Evolutionary conservation across 345 rosid species (phyloP).

Genomic region (Populus pruinosa): DNA sequence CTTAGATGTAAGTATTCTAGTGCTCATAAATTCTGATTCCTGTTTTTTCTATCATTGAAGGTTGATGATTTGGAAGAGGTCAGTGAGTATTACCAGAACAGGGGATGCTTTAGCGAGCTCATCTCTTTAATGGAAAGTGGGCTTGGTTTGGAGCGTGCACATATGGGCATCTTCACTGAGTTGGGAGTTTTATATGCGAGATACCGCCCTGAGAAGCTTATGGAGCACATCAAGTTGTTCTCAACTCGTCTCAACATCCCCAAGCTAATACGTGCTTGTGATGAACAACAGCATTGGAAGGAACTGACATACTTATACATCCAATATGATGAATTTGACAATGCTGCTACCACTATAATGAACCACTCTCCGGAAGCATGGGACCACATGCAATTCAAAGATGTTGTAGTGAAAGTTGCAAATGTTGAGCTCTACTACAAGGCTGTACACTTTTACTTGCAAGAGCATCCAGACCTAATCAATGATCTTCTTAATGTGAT

Average conservation of each 20-base stretch:
- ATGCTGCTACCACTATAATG: conserved; percentile 97
- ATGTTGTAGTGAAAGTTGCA: conserved; percentile 83
- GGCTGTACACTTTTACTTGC: conserved; percentile 94
- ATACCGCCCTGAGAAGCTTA: conserved; percentile 88
- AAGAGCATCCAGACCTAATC: conserved; percentile 89
- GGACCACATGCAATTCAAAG: conserved; percentile 99
- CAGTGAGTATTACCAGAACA: conserved; percentile 88
- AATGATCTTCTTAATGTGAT: conserved; percentile 90
- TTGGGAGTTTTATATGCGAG: conserved; percentile 95
- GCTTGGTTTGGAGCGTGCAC: conserved; percentile 90
- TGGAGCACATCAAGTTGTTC: conserved; percentile 95
- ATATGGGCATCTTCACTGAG: conserved; percentile 97
- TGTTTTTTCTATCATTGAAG: conserved; percentile 28
- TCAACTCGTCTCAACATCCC: conserved; percentile 96
- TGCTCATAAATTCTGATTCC: background rate
- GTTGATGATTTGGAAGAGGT: conserved; percentile 97
- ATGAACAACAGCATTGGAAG: conserved; percentile 95
- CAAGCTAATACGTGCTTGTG: conserved; percentile 93
- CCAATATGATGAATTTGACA: conserved; percentile 87
- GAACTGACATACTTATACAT: conserved; percentile 86
- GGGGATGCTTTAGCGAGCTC: conserved; percentile 89
- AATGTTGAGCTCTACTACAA: conserved; percentile 91
- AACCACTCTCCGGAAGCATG: conserved; percentile 99
- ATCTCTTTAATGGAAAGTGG: conserved; percentile 99
- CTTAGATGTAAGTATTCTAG: background rate